Percentiles rank a stretch among this genome's conserved stretches.
phyloP scores from a whole-genome alignment of 2,329 filamentous ascomycete species.

The Huntiella moniliformis region DNA sequence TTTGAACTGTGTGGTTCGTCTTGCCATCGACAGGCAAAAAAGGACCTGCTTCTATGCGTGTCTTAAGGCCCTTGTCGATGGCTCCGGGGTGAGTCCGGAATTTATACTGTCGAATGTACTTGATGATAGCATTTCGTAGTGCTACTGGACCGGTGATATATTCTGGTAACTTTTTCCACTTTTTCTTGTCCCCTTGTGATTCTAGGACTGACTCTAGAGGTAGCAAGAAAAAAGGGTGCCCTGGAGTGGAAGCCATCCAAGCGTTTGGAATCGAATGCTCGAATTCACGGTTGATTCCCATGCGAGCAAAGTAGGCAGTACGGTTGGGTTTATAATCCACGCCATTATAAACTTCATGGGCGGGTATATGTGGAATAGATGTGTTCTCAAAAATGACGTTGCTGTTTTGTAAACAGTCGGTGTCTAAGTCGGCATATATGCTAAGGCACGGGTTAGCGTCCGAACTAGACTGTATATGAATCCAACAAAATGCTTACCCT shows the following conservation, averaged over 20 bases:
- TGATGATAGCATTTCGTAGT: conserved; percentile 11
- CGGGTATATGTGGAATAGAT: conserved; percentile 8
- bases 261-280: conserved; percentile 20
- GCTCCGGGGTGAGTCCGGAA: neutral
- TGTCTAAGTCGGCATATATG: conserved; percentile 19
- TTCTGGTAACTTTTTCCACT: conserved; percentile 7
- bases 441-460: conserved; percentile 7
- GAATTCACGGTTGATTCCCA: conserved; percentile 17
- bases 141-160: conserved; percentile 12
- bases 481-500: conserved; percentile 14
- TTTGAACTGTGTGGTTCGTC: conserved; percentile 12
- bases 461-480: neutral
- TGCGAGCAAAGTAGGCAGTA: conserved; percentile 17
- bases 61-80: conserved; percentile 4
- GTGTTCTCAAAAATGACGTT: conserved; percentile 15
- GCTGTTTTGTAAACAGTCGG: conserved; percentile 17
- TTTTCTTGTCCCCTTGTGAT: conserved; percentile 1
- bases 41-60: conserved; percentile 3
- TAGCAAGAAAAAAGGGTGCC: conserved; percentile 19
- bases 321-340: conserved; percentile 3
- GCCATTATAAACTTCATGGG: neutral
- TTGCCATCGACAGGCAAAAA: neutral
- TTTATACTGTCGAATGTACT: conserved; percentile 9
- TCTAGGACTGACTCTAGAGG: conserved; percentile 14
- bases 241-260: conserved; percentile 20